Conservation (phyloP, 140 eudicot genomes). For the Stevia rebaudiana region DNA sequence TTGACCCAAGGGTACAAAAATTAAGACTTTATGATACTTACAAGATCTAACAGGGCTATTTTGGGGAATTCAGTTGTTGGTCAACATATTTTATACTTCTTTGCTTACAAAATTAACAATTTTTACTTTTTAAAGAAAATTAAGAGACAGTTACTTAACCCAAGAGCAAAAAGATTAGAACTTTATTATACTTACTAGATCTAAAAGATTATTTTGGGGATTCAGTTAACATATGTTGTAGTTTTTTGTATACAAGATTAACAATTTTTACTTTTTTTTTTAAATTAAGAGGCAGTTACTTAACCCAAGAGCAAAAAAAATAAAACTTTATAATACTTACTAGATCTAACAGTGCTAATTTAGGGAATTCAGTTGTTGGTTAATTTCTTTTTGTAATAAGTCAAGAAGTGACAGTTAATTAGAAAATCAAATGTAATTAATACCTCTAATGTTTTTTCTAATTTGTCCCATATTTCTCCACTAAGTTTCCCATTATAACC, state of each 20-base stretch:
- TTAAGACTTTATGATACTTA: background rate
- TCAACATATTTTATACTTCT: background rate
- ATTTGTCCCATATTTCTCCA: conserved; percentile 77
- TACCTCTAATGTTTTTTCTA: conserved; percentile 71
- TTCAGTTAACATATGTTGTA: background rate
- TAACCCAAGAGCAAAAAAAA: background rate
- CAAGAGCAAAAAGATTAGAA: background rate
- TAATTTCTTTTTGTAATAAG: background rate
- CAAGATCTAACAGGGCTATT: background rate
- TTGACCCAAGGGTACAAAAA: background rate
- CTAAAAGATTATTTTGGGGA: background rate
- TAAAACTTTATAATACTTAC: background rate
- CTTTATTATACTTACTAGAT: background rate
- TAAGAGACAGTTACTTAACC: background rate
- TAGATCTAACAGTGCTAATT: too few relatives aligned
- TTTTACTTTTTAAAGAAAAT: background rate
- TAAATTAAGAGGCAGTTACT: background rate
- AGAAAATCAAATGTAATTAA: background rate
- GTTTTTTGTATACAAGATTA: conserved; percentile 5
- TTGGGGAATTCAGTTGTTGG: background rate
- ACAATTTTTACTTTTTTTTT: background rate
- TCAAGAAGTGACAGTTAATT: background rate
- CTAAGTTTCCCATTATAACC: conserved; percentile 52
- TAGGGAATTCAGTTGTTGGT: conserved; percentile 3
- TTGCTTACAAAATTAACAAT: conserved; percentile 1